Base-by-base conservation (phyloP, 495 filamentous ascomycete species). In the Aspergillus nanangensis region DNA sequence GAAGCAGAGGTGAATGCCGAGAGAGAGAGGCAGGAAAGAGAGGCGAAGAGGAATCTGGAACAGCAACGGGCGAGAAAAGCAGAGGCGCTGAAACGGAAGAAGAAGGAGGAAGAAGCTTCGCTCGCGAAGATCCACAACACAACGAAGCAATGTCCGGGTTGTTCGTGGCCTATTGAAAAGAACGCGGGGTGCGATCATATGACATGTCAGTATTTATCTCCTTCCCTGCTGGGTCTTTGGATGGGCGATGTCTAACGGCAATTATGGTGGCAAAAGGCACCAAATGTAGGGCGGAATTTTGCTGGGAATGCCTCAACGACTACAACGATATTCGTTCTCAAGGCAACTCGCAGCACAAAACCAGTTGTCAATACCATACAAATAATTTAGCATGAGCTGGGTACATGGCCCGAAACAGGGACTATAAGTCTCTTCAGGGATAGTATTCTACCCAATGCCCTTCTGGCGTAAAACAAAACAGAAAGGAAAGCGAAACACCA, bases 131-230 rank as follows among this genome's bases (percentile, higher is more conserved):
- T 50, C 1, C 22, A 50, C 20, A 23, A 45, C 23, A 50, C 48
- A 19, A 50, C 41, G 5, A 50, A 50, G 23, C 33, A 35, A 11
- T 50, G 48, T 22, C 48, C 48, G 2, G 41, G 41, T 13, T 50
- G 48, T 33, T 35, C 15, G 25, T 50, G 48, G 48, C 48, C 48
- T 11, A 50, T 50, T 45, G 41, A 50, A 31, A 50, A 45, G 25
- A 50, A 50, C 18, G 41, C 39, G 3, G 48, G 48, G 5, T 50
- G 48, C 23, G 48, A 50, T 17, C 48, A 50, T 45, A 50, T 50
- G 41, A 50, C 41, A 1, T 50, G 48, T 50, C 9, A 50, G 48
- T 36, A 4, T 15, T 17, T 24, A 15, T 40, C 9, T 2, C 11
- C n/a, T 4, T 31, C 9, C 17, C 3, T 2, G 11, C 1, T 29